Base-by-base conservation (phyloP, 306 rosid genomes). In the Dalbergia oliveri region DNA sequence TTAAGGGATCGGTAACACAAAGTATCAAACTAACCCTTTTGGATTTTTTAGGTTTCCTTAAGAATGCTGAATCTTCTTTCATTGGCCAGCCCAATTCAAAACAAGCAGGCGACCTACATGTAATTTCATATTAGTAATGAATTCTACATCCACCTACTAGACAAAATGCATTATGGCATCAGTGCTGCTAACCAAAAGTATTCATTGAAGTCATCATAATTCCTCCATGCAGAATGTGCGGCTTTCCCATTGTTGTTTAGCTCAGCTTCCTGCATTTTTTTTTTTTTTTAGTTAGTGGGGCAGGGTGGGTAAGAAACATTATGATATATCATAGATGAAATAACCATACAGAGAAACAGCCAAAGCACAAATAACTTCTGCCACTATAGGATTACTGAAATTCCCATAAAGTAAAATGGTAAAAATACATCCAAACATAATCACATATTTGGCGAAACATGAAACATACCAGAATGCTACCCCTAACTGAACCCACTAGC, bases 171-270 rank as follows among this genome's bases (percentile, higher is more conserved):
- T 69, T 14, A 66, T 41, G 41, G 23, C 18, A 72, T 41, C n/a
- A 26, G 49, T 31, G 72, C 72, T 51, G 83, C 96, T 81, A 72
- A 95, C 99, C 99, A 95, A 87, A 95, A 95, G 85, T 91, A 93
- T 90, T 95, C 99, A 66, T 95, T 95, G 86, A 95, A 95, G 84
- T 95, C 99, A 23, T 95, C 99, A 82, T 95, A 95, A 67, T 95
- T 95, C 88, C 99, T 84, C 99, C 99, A 95, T 59, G 90, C 90
- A 47, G 99, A 95, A 89, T 95, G 99, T 16, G 98, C 99, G 45
- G 98, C 98, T 86, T 90, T 95, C 82, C 99, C 99, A 66, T 84
- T 88, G 72, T 91, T 89, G 82, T 91, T 93, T 80, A 62, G 76
- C 9, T 0, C 71, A 69, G 96, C 88, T 91, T 95, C 99, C 99